A percentile compares a stretch with the other conserved stretches of the same genome.
These are phyloP conservation scores for Lipomyces anomalus DNA, from an alignment of 805 yeast genomes.

Conservation along the genomic window DNA sequence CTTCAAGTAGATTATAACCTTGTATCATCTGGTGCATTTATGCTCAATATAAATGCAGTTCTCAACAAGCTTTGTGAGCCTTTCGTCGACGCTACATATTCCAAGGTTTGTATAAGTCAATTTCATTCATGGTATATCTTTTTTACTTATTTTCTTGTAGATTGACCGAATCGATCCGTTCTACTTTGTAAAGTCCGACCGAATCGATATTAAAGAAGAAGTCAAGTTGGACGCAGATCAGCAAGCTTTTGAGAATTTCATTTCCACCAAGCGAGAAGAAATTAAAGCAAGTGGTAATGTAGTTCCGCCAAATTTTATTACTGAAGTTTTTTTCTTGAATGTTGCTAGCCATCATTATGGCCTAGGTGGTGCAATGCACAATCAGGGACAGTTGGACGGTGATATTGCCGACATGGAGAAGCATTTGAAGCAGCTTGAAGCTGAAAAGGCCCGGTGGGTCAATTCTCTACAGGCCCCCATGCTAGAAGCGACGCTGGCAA, in stretches of 20 bases:
- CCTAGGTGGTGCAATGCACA: constrained; percentile 66
- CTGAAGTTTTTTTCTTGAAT: constrained; percentile 80
- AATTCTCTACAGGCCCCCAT: constrained; percentile 20
- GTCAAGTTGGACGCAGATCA: constrained; percentile 75
- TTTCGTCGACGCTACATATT: constrained; percentile 60
- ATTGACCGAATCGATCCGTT: constrained; percentile 70
- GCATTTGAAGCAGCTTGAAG: constrained; percentile 44
- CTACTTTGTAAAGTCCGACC: constrained; percentile 51
- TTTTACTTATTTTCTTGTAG: constrained; percentile 43
- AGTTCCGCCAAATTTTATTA: constrained; percentile 72
- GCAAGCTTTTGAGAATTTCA: constrained; percentile 59
- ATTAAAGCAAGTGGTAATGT: no score
- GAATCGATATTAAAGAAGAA: constrained; percentile 70
- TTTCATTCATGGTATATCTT: no score
- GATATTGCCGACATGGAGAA: constrained; percentile 46
- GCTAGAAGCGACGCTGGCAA: constrained; percentile 38
- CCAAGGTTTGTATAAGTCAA: constrained; percentile 18
- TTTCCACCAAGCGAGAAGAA: constrained; percentile 38
- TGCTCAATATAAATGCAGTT: constrained; percentile 67
- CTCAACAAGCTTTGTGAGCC: constrained; percentile 75
- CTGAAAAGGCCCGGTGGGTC: constrained; percentile 33
- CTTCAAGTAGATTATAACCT: constrained; percentile 65
- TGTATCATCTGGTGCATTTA: constrained; percentile 72
- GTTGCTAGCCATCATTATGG: constrained; percentile 83
- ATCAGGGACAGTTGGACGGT: constrained; percentile 49